Conservation (phyloP, 371 early-diverging fungal species). For the Lichtheimia ramosa region DNA sequence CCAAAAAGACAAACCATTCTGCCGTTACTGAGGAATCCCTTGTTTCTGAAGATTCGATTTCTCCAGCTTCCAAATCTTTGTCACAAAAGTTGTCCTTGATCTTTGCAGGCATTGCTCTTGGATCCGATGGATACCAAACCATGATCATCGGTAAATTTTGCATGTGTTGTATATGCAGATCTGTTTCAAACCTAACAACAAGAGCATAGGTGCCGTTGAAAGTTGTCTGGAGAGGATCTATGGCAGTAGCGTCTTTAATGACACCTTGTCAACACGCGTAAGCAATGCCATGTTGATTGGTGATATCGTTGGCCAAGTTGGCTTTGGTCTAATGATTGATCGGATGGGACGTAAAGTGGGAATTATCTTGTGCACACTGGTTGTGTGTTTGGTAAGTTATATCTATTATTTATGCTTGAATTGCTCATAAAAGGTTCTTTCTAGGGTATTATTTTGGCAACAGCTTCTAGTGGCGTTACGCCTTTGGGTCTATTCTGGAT, state of each 20-base stretch:
- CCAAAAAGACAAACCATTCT: too few relatives aligned
- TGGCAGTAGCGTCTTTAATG: constrained; percentile 12
- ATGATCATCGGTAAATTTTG: constrained; percentile 8
- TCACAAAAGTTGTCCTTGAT: too few relatives aligned
- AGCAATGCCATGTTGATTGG: constrained; percentile 24
- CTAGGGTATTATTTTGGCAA: constrained; percentile 1
- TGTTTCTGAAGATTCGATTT: too few relatives aligned
- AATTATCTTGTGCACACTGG: constrained; percentile 19
- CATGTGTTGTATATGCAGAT: too few relatives aligned
- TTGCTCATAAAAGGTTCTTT: too few relatives aligned
- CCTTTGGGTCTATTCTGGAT: constrained; percentile 6
- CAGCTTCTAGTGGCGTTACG: background rate
- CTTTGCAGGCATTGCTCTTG: constrained; percentile 20
- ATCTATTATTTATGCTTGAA: constrained; percentile 11
- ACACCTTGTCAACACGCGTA: constrained; percentile 16
- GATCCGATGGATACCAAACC: constrained; percentile 23
- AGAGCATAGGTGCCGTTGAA: constrained; percentile 10
- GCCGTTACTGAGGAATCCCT: too few relatives aligned
- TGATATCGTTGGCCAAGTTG: constrained; percentile 23
- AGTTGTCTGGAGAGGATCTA: constrained; percentile 17
- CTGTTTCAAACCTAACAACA: too few relatives aligned
- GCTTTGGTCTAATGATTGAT: constrained; percentile 31
- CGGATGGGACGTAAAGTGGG: constrained; percentile 37
- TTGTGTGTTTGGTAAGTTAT: constrained; percentile 13
- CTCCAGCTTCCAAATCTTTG: too few relatives aligned